Evolutionary conservation across 2,329 filamentous ascomycete species (phyloP).

Genomic region (Madurella mycetomatis): DNA sequence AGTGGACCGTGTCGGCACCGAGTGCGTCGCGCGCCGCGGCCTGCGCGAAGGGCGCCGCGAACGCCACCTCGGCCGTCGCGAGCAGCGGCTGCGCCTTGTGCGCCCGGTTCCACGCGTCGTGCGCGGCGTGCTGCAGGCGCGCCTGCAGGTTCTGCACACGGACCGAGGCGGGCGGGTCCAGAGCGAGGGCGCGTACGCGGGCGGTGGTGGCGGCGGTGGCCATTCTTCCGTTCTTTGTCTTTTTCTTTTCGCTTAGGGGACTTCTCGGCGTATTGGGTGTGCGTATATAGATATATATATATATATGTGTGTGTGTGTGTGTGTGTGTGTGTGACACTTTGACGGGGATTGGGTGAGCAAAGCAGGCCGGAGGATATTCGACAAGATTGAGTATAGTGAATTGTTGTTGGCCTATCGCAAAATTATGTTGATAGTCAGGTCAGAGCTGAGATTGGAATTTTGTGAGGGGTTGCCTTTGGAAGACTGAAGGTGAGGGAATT

Average conservation of each 20-base stretch:
- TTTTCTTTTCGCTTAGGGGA: background rate
- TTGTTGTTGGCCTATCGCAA: too few species aligned
- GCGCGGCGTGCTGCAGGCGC: conserved; percentile 47
- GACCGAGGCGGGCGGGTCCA: conserved; percentile 50
- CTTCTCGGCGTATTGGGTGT: too few species aligned
- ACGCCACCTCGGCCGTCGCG: conserved; percentile 55
- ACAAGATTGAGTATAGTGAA: too few species aligned
- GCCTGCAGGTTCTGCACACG: conserved; percentile 59
- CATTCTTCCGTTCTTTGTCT: background rate
- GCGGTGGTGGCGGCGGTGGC: conserved; percentile 31
- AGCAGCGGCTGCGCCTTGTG: conserved; percentile 57
- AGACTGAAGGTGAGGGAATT: too few species aligned
- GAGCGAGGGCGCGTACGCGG: conserved; percentile 36
- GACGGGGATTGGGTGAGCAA: too few species aligned
- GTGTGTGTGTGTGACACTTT: too few species aligned
- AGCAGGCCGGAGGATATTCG: too few species aligned
- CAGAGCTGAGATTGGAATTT: too few species aligned
- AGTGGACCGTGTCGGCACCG: conserved; percentile 68
- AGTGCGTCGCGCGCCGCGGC: conserved; percentile 58
- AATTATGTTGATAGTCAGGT: too few species aligned
- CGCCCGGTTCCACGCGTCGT: conserved; percentile 64
- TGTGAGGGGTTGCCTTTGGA: too few species aligned
- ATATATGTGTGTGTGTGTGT: too few species aligned
- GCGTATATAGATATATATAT: too few species aligned
- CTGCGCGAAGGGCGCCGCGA: conserved; percentile 52